Evolutionary conservation across 208 protist species (phyloP), one percentile per base, ranked within the genome.

Genomic region (Trypanosoma melophagium): DNA sequence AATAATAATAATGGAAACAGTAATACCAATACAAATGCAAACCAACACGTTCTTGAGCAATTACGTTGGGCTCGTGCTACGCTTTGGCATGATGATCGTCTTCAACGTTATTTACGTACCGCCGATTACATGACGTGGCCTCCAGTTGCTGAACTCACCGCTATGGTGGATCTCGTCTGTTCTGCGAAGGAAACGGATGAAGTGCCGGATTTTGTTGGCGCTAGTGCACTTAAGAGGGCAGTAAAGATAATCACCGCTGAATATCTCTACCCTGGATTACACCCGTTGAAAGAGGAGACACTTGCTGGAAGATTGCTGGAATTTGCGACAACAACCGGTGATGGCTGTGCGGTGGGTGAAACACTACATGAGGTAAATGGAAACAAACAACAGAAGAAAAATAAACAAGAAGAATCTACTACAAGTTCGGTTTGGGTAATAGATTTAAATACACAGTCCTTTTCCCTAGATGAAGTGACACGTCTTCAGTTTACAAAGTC

Each of bases 101-200:
- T 92, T 0, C 78, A 59, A 24, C 58, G 40, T 10, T 95, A 83
- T 69, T 58, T 95, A 17, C 64, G 69, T 10, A 74, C 73, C 44
- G 10, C 9, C 0, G 69, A 87, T 22, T 66, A 66, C 12, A 22
- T 66, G 35, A 77, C 90, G 31, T 95, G 90, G 87, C 90, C 90
- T 3, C 51, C 56, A 13, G 41, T 77, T 31, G 61, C 63, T 17
- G 66, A 70, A n/a, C 40, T 95, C 12, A n/a, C 25, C 12, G 61
- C 64, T 22, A 77, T 84, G 8, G 77, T 84, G 3, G 70, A 79
- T 12, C 61, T 90, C 14, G 82, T 87, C 31, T 51, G 74, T 2
- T 77, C 80, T 28, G 78, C 87, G 21, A 77, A 80, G 38, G 66
- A 87, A 51, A 81, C 74, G 25, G 73, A 71, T 28, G 74, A 75